Evolutionary conservation across 495 filamentous ascomycete species (phyloP).

Genomic region (Xylaria grammica): DNA sequence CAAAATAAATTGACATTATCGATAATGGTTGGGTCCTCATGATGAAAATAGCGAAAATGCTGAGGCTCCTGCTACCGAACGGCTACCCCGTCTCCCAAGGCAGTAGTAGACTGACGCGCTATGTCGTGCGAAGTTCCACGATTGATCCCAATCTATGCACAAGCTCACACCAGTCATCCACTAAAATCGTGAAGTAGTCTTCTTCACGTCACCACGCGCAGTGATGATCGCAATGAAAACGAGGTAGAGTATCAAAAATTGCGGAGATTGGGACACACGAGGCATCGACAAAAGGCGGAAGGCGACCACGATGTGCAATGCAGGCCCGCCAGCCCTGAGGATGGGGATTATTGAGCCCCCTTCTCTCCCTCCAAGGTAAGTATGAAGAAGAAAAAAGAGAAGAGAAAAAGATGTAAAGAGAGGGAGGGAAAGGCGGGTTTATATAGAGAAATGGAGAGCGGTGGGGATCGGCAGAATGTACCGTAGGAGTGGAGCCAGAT

Average conservation of each 20-base stretch:
- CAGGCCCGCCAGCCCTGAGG: slow-evolving; percentile 15
- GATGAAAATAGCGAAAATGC: no score
- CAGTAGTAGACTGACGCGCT: no score
- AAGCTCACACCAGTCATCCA: no score
- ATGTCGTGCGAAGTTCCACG: no score
- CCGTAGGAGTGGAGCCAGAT: neutral
- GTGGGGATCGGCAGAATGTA: slow-evolving; percentile 1
- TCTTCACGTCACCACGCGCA: slow-evolving; percentile 3
- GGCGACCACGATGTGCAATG: slow-evolving; percentile 15
- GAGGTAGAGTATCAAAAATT: slow-evolving; percentile 10
- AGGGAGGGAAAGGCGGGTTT: neutral
- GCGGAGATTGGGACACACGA: slow-evolving; percentile 16
- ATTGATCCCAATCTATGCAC: no score
- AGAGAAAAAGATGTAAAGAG: neutral
- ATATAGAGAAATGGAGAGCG: neutral
- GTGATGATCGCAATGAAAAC: slow-evolving; percentile 13
- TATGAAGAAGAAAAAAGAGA: slow-evolving; percentile 17
- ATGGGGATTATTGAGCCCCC: slow-evolving; percentile 8
- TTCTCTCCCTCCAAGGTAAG: slow-evolving; percentile 18
- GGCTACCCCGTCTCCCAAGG: no score
- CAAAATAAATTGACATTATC: no score
- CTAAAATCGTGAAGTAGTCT: no score
- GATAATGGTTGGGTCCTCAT: no score
- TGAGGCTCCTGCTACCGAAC: no score
- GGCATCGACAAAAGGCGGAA: slow-evolving; percentile 16